Conservation (phyloP, 2,329 filamentous ascomycete species). For the Coleophoma cylindrospora region DNA sequence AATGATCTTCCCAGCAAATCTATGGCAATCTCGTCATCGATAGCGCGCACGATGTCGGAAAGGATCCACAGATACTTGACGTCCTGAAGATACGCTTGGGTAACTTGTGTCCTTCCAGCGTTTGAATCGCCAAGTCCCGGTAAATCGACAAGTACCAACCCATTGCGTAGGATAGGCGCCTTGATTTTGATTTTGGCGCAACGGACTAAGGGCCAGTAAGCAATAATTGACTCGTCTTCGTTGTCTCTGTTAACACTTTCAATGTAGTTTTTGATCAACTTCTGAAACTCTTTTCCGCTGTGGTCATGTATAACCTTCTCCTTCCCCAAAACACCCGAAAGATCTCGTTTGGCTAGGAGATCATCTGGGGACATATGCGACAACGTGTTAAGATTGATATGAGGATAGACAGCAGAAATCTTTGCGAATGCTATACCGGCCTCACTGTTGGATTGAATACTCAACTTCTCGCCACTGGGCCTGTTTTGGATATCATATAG, state of each 20-base stretch:
- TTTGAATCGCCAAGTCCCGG: constrained; percentile 48
- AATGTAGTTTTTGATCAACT: constrained; percentile 9
- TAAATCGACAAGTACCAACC: constrained; percentile 46
- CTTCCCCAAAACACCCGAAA: constrained; percentile 6
- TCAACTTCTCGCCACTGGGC: constrained; percentile 24
- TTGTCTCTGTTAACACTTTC: constrained; percentile 6
- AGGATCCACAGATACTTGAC: constrained; percentile 40
- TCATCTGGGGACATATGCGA: constrained; percentile 17
- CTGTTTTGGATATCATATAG: constrained; percentile 32
- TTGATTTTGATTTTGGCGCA: constrained; percentile 37
- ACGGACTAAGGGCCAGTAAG: constrained; percentile 32
- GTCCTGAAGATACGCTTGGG: constrained; percentile 38
- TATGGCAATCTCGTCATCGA: constrained; percentile 42
- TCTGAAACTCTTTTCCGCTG: constrained; percentile 1
- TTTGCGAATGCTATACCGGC: constrained; percentile 34
- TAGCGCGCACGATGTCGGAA: constrained; percentile 39
- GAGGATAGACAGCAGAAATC: constrained; percentile 36
- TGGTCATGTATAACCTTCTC: neutral
- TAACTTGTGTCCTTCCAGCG: constrained; percentile 37
- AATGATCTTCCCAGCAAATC: constrained; percentile 8
- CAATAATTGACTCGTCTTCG: constrained; percentile 24
- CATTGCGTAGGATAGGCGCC: constrained; percentile 38
- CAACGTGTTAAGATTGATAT: constrained; percentile 27
- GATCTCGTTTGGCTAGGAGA: constrained; percentile 1
- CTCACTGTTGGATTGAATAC: constrained; percentile 21